Evolutionary conservation across 345 rosid genomes (phyloP), one percentile per base, ranked within the genome.

Genomic region (Tarenaya hassleriana): DNA sequence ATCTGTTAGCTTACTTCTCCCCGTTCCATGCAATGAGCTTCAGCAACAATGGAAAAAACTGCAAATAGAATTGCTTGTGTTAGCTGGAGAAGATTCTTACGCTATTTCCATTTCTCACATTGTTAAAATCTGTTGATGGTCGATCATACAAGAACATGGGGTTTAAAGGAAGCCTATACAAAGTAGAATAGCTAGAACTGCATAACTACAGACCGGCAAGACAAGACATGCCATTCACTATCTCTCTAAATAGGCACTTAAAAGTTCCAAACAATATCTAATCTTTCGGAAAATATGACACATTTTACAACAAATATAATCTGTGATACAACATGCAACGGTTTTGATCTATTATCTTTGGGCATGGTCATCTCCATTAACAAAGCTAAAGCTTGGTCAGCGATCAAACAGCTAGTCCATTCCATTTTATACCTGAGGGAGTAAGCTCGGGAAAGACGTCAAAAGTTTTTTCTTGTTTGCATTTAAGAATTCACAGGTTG

Each of bases 1-100:
- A 34, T 14, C 10, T 34, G 16, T 31, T 39, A 20, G 60, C 92
- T 76, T 79, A 91, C 95, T 79, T 92, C 62, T 79, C 90, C 72
- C 98, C 90, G 19, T 88, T 79, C 95, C 96, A 88, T 16, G 90
- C 95, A 62, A 88, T 81, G 66, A 92, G 75, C 83, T 92, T 92
- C 46, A 88, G 78, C 75, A 88, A 67, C 83, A 92, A 67, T 3
- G 98, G 98, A 41, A 88, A 92, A 65, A 88, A 92, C 96, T 92
- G 84, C 72, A 74, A 54, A 55, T 32, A 61, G 10, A 47, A 32
- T 58, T 10, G 41, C 55, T 51, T 17, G 20, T 37, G 29, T 57
- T 18, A 64, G 58, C 50, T 18, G 41, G 41, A 42, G 63, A 24
- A 47, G 40, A 50, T n/a, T 20, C n/a, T 11, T 45, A 38, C 16